Conservation (phyloP, 176 grass and related monocot genomes). For the Oryza nivara region DNA sequence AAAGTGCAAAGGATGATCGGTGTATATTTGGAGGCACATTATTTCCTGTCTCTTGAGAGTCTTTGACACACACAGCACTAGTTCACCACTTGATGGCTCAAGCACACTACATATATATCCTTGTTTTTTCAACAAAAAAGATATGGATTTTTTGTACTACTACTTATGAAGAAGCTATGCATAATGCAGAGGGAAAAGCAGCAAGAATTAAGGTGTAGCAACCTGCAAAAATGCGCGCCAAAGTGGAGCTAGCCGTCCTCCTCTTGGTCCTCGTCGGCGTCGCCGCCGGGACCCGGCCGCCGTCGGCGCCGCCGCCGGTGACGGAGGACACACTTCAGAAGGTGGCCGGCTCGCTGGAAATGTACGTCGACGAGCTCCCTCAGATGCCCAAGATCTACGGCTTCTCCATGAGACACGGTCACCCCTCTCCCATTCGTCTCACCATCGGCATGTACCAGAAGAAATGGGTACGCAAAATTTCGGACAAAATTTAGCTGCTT, state of each 20-base stretch:
- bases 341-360: slow-evolving; percentile 64
- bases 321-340: slow-evolving; percentile 44
- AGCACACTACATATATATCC: no score
- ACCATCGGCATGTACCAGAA: slow-evolving; percentile 74
- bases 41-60: background rate
- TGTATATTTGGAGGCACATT: background rate
- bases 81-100: background rate
- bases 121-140: background rate
- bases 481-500: background rate
- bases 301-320: slow-evolving; percentile 24
- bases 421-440: slow-evolving; percentile 43
- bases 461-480: slow-evolving; percentile 66
- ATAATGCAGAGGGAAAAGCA: slow-evolving; percentile 14
- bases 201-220: background rate
- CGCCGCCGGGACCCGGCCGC: slow-evolving; percentile 7
- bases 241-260: slow-evolving; percentile 25
- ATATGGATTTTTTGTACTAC: background rate
- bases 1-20: background rate
- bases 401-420: slow-evolving; percentile 50
- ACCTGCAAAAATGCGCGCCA: slow-evolving; percentile 2
- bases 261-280: slow-evolving; percentile 28
- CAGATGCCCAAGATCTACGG: slow-evolving; percentile 73
- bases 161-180: background rate
- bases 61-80: slow-evolving; percentile 12
- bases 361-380: slow-evolving; percentile 72